Percentiles rank a stretch among this genome's conserved stretches.
Conservation (phyloP, 495 filamentous ascomycete genomes). For the Podospora appendiculata region DNA sequence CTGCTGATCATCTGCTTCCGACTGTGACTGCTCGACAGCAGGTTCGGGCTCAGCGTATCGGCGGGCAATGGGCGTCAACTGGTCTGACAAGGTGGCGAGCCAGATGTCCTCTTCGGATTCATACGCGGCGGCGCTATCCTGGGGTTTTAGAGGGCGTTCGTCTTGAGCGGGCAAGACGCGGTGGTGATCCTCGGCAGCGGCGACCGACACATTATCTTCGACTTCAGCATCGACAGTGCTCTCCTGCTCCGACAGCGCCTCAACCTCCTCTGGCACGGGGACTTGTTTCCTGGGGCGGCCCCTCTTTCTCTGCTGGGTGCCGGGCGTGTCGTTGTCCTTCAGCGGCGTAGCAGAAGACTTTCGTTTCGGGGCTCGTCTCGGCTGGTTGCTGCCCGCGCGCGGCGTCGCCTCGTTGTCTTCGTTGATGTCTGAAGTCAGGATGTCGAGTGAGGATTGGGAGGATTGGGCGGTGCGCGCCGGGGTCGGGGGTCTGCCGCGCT, state of each 20-base stretch:
- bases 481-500: constrained; percentile 35
- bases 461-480: constrained; percentile 2
- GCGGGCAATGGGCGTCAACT: constrained; percentile 14
- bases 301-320: constrained; percentile 19
- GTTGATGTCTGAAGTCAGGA: constrained; percentile 12
- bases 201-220: constrained; percentile 10
- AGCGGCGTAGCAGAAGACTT: constrained; percentile 16
- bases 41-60: neutral
- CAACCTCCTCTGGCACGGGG: constrained; percentile 8
- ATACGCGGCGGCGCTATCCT: no score
- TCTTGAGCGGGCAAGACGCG: neutral
- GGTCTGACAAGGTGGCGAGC: constrained; percentile 21
- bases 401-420: constrained; percentile 15
- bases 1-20: constrained; percentile 8
- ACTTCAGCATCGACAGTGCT: constrained; percentile 5
- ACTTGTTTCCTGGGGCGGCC: constrained; percentile 22
- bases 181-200: constrained; percentile 1
- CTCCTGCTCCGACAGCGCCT: constrained; percentile 10
- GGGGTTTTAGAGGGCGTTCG: neutral
- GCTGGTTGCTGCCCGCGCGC: constrained; percentile 1
- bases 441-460: constrained; percentile 8
- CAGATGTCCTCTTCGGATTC: constrained; percentile 25
- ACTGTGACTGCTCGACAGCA: neutral
- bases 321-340: constrained; percentile 10
- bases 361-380: constrained; percentile 21